These are phyloP conservation scores for Jacaranda copaia DNA, from an alignment of 257 asterid species.

Conservation along the genomic window DNA sequence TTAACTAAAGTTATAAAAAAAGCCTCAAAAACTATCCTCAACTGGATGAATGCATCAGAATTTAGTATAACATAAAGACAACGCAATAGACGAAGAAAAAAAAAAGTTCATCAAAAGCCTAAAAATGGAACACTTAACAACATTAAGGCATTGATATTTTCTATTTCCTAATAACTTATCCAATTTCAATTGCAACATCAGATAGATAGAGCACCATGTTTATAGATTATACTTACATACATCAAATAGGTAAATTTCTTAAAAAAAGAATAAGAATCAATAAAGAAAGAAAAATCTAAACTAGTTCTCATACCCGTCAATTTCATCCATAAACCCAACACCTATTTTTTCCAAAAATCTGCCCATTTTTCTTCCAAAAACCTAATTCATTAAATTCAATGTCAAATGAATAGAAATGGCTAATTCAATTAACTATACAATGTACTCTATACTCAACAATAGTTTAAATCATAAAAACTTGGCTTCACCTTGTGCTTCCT, in stretches of 20 bases:
- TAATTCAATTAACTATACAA: slow-evolving; percentile 23
- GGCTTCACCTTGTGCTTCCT: slow-evolving; percentile 10
- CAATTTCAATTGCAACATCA: not conserved
- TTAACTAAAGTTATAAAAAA: not conserved
- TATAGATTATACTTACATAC: slow-evolving; percentile 9
- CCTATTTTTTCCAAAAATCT: too few relatives aligned
- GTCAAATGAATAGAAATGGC: not conserved
- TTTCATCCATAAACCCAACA: too few relatives aligned
- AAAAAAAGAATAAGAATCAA: not conserved
- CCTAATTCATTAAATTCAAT: too few relatives aligned
- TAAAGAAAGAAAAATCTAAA: not conserved
- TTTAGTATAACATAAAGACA: not conserved
- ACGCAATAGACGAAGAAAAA: not conserved
- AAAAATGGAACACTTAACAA: not conserved
- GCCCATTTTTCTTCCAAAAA: too few relatives aligned
- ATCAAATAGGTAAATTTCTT: not conserved
- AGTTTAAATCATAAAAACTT: slow-evolving; percentile 3
- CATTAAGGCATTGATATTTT: not conserved
- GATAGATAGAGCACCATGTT: too few relatives aligned
- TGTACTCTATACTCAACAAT: slow-evolving; percentile 14
- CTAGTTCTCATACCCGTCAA: not conserved
- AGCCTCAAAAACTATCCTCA: slow-evolving; percentile 3
- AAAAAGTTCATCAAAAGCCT: not conserved
- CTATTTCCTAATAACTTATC: not conserved
- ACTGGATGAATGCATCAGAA: not conserved